Conservation (phyloP, 768 basidiomycete genomes). For the Phlegmacium glaucopus region DNA sequence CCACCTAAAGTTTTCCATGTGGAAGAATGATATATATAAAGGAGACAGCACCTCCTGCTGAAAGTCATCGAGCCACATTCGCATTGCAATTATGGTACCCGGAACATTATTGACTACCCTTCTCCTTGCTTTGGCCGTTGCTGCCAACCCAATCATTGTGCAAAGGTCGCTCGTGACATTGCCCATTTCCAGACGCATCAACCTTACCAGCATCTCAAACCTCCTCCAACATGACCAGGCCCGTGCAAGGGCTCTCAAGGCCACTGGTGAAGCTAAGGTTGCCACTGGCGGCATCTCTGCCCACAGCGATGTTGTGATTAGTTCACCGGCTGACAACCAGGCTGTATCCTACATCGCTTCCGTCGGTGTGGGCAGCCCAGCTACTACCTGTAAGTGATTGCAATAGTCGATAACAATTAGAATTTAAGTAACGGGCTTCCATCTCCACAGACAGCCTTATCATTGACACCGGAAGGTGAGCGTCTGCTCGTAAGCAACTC, state of each 20-base stretch:
- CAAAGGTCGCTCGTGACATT: constrained; percentile 40
- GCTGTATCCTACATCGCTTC: constrained; percentile 42
- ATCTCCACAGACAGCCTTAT: constrained; percentile 44
- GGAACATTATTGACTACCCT: constrained; percentile 40
- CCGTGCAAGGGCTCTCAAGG: constrained; percentile 43
- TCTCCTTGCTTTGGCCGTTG: constrained; percentile 43
- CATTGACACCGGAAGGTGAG: constrained; percentile 57
- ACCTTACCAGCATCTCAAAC: constrained; percentile 45
- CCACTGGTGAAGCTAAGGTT: constrained; percentile 32
- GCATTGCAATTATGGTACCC: constrained; percentile 16
- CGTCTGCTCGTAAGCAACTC: background rate
- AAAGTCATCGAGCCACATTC: constrained; percentile 15
- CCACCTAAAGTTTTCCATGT: constrained; percentile 14
- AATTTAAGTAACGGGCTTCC: background rate
- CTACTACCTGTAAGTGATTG: constrained; percentile 43
- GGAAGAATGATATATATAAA: constrained; percentile 1
- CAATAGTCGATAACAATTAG: background rate
- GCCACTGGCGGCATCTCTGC: constrained; percentile 20
- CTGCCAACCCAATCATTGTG: constrained; percentile 42
- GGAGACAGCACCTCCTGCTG: too few species aligned
- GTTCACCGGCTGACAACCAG: constrained; percentile 34
- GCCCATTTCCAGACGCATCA: constrained; percentile 51
- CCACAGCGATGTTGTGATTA: constrained; percentile 35
- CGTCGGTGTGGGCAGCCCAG: constrained; percentile 52
- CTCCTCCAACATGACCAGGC: constrained; percentile 49